These are phyloP conservation scores for Naganishia antarctica DNA, from an alignment of 768 basidiomycete species.

Conservation along the genomic window DNA sequence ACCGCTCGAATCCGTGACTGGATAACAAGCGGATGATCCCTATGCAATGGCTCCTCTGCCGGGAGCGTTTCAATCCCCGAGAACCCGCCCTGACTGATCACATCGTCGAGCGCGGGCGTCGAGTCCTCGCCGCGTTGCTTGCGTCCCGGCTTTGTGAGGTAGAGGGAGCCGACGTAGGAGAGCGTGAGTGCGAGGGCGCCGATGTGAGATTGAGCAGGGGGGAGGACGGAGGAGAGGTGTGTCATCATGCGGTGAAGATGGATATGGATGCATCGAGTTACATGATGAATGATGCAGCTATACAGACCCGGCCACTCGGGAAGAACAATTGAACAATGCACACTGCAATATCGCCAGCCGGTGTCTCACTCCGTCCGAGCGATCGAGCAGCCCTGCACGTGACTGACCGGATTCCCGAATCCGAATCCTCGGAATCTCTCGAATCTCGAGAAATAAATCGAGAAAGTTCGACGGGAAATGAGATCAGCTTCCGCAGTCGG, in stretches of 20 bases:
- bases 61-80: not conserved
- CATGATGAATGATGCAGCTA: too few species aligned
- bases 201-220: conserved; percentile 53
- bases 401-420: too few species aligned
- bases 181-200: conserved; percentile 60
- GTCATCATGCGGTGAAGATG: not conserved
- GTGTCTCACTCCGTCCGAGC: too few species aligned
- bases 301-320: too few species aligned
- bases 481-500: not conserved
- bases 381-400: too few species aligned
- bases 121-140: too few species aligned
- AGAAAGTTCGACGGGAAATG: not conserved
- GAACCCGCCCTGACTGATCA: conserved; percentile 33
- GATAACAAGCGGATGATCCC: conserved; percentile 82
- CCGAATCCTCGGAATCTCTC: too few species aligned
- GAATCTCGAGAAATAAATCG: too few species aligned
- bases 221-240: conserved; percentile 12
- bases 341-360: too few species aligned
- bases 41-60: conserved; percentile 54
- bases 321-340: too few species aligned
- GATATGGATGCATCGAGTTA: too few species aligned
- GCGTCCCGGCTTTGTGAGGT: conserved; percentile 52
- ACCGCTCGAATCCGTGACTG: conserved; percentile 70
- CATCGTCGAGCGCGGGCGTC: conserved; percentile 23
- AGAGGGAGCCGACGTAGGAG: conserved; percentile 77